Percentiles rank a stretch among this genome's conserved stretches.
phyloP scores from a whole-genome alignment of 768 basidiomycete genomes.

The Leccinum broughii region DNA sequence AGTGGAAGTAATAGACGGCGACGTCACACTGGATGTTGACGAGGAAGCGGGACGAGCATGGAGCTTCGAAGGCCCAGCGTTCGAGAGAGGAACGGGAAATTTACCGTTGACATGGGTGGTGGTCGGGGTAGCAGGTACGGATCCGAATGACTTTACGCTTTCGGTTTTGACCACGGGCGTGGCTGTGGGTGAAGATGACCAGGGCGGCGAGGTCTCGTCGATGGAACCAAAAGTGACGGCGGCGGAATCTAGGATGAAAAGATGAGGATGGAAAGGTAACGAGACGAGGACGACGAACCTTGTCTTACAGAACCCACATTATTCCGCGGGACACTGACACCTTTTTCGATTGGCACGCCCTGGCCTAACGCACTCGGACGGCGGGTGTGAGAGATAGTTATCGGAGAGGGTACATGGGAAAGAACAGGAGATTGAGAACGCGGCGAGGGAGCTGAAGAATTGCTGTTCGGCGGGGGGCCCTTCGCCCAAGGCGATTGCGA shows the following conservation, averaged over 20 bases:
- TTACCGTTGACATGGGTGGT: no score
- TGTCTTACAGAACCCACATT: conserved; percentile 65
- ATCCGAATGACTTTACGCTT: conserved; percentile 80
- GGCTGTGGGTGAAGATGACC: conserved; percentile 81
- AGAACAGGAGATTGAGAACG: conserved; percentile 80
- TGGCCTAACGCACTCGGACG: conserved; percentile 74
- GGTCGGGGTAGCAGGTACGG: conserved; percentile 55
- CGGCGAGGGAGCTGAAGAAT: conserved; percentile 53
- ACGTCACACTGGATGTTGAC: no score
- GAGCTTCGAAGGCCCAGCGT: no score
- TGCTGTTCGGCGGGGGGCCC: conserved; percentile 72
- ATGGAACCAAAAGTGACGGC: conserved; percentile 89
- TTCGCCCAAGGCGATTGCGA: conserved; percentile 88
- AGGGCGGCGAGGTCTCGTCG: conserved; percentile 72
- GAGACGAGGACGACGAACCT: conserved; percentile 42
- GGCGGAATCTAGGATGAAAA: conserved; percentile 47
- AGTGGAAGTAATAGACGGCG: no score
- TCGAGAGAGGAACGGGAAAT: no score
- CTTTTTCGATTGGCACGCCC: conserved; percentile 76
- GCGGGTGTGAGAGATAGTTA: conserved; percentile 65
- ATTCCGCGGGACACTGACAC: conserved; percentile 69
- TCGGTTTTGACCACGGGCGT: conserved; percentile 65
- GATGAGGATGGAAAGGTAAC: conserved; percentile 9
- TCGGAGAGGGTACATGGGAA: conserved; percentile 44
- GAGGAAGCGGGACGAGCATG: no score